Evolutionary conservation across 1,284 basidiomycete genomes (phyloP), one percentile per base, ranked within the genome.

Genomic region (Lignosus rhinocerotis): DNA sequence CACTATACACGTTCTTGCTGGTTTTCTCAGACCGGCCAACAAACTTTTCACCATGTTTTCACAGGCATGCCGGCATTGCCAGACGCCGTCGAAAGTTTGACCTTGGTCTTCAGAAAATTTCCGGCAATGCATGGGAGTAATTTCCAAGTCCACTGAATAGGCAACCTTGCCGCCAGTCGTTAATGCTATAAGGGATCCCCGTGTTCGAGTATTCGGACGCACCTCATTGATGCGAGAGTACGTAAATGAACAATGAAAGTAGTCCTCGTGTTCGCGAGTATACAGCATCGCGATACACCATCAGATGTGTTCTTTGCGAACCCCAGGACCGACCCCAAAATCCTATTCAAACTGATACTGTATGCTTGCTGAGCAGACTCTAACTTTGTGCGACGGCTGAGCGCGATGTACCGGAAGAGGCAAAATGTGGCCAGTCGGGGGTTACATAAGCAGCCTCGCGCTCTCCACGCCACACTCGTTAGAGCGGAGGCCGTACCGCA

Each of bases 361-460:
- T 19, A 19, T 43, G 41, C n/a, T 19, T 43, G 41, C 41, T 43
- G 41, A 32, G 34, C 16, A 53, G 43, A 7, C 30, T 12, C 21
- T 33, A 53, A 48, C 45, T 31, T 49, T 48, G 53, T 42, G 36
- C 45, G 45, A 48, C 44, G 36, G 31, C 53, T 19, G 53, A 32
- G 51, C 19, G 51, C 33, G 42, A 21, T 34, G 51, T 12, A 34
- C 51, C 41, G 51, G 19, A 52, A 43, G 51, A 42, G 25, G 30
- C 45, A 48, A 56, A 51, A 56, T n/a, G 44, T 11, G 25, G 41
- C 19, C 44, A 42, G 5, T 19, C 9, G 46, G 51, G 7, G 45
- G 11, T 58, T 49, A 61, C 55, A 51, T 64, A 61, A 64, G 57
- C 57, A n/a, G 51, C 63, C 63, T 64, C 58, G 56, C 63, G 55